phyloP scores from a whole-genome alignment of 2,329 filamentous ascomycete species.

The Cordyceps cateniannulata region DNA sequence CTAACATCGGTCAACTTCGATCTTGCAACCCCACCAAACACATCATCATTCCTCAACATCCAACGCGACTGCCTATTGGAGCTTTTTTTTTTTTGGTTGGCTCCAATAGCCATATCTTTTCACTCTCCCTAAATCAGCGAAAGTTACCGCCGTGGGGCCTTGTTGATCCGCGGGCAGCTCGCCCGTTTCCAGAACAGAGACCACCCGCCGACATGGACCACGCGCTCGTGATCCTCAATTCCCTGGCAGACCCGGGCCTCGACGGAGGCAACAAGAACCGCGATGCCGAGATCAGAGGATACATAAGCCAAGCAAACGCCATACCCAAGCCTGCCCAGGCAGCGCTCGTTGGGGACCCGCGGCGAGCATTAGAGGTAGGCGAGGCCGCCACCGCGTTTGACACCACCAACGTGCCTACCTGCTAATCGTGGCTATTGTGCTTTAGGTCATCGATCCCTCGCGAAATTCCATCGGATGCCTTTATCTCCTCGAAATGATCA shows the following conservation, averaged over 20 bases:
- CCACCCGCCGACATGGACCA: constrained; percentile 24
- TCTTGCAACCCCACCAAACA: constrained; percentile 5
- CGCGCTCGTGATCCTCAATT: constrained; percentile 27
- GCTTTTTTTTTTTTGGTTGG: neutral
- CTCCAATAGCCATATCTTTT: neutral
- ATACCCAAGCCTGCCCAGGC: constrained; percentile 28
- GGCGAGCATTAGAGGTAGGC: constrained; percentile 36
- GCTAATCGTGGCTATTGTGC: constrained; percentile 15
- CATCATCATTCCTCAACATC: neutral
- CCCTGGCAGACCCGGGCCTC: constrained; percentile 32
- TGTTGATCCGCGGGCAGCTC: neutral
- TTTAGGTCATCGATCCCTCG: constrained; percentile 40
- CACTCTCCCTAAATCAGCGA: neutral
- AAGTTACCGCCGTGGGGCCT: neutral
- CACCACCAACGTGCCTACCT: neutral
- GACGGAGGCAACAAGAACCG: constrained; percentile 28
- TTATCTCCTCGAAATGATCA: constrained; percentile 36
- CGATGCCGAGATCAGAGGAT: constrained; percentile 32
- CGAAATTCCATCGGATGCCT: constrained; percentile 47
- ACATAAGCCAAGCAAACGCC: constrained; percentile 32
- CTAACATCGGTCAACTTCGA: neutral
- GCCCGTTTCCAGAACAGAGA: neutral
- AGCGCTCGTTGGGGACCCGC: constrained; percentile 28
- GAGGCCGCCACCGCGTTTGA: neutral
- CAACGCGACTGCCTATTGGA: neutral